These are phyloP conservation scores for Fusarium siculi DNA, from an alignment of 2,329 filamentous ascomycete genomes.

Conservation along the genomic window DNA sequence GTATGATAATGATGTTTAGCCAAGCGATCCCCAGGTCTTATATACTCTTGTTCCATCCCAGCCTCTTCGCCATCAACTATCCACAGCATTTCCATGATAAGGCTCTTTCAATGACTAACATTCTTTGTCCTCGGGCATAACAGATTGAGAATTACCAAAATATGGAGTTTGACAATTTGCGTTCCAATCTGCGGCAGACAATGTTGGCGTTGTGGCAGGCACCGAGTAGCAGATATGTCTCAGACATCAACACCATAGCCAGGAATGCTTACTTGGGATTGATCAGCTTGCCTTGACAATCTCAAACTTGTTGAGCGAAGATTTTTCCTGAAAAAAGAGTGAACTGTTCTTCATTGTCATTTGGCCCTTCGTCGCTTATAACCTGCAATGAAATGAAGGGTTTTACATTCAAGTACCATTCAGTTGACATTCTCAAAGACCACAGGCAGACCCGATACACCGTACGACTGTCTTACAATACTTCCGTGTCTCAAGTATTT, in stretches of 20 bases:
- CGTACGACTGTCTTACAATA: neutral
- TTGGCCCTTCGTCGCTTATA: neutral
- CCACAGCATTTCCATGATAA: neutral
- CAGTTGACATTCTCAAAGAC: neutral
- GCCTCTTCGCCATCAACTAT: neutral
- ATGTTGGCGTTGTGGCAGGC: slow-evolving; percentile 3
- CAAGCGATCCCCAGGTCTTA: neutral
- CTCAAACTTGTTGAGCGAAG: neutral
- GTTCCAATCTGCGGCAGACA: slow-evolving; percentile 24
- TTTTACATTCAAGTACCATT: neutral
- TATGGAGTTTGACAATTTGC: neutral
- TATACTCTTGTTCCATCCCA: slow-evolving; percentile 5
- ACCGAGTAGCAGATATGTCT: slow-evolving; percentile 10
- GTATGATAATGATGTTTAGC: neutral
- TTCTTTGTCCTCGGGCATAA: neutral
- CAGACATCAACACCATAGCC: neutral
- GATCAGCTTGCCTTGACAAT: neutral
- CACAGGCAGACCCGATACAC: neutral
- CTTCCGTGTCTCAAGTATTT: neutral
- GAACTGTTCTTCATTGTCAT: neutral
- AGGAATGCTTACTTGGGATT: neutral
- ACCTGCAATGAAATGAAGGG: neutral
- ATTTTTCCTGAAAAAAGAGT: too few species aligned
- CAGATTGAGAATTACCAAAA: neutral
- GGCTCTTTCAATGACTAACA: neutral